phyloP scores from a whole-genome alignment of 306 rosid genomes.

The Arachis hypogaea region DNA sequence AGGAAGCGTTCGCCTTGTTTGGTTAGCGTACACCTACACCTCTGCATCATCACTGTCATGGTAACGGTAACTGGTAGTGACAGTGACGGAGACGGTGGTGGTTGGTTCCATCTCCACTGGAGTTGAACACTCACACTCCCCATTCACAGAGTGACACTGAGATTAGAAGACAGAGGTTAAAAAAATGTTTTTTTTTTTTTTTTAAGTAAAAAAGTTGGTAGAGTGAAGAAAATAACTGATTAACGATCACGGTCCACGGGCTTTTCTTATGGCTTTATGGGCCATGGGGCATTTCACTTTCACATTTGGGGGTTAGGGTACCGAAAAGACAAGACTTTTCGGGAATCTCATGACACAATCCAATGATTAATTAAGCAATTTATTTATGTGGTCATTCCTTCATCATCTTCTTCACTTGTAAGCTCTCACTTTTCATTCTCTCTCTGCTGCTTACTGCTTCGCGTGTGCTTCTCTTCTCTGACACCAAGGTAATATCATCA shows the following conservation, averaged over 20 bases:
- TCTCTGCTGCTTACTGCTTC: neutral
- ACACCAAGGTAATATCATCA: neutral
- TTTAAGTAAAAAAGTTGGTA: too few relatives aligned
- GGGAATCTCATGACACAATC: neutral
- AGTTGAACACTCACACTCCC: neutral
- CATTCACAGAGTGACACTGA: neutral
- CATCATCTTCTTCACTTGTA: too few relatives aligned
- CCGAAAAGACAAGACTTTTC: neutral
- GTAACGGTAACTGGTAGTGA: too few relatives aligned
- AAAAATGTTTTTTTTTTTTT: too few relatives aligned
- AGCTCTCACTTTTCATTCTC: neutral
- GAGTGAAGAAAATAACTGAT: too few relatives aligned
- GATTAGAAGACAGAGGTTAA: too few relatives aligned
- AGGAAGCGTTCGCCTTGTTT: slow-evolving; percentile 78
- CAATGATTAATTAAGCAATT: neutral
- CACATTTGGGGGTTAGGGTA: neutral
- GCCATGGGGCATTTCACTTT: neutral
- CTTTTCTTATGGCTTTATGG: neutral
- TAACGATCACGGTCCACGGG: too few relatives aligned
- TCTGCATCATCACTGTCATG: neutral
- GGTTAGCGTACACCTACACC: slow-evolving; percentile 43
- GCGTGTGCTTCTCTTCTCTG: neutral
- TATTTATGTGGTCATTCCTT: too few relatives aligned
- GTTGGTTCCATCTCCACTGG: neutral
- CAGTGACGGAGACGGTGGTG: neutral